Conservation (phyloP, 495 filamentous ascomycete species). For the Aspergillus haitiensis region DNA sequence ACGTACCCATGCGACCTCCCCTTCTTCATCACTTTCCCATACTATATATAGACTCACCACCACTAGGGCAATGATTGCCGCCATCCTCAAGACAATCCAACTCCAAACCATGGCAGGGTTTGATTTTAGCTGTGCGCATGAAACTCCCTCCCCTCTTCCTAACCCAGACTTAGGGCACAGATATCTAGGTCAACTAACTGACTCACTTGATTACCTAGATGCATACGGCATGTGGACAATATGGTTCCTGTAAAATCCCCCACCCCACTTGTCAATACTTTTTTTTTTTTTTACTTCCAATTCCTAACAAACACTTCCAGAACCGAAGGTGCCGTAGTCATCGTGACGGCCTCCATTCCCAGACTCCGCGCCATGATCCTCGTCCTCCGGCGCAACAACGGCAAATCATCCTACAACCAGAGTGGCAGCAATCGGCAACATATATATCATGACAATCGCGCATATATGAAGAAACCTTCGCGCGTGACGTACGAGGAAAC, state of each 20-base stretch:
- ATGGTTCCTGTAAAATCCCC: constrained; percentile 7
- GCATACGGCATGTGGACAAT: constrained; percentile 5
- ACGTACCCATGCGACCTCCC: not conserved
- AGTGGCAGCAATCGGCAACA: not conserved
- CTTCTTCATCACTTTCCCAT: not conserved
- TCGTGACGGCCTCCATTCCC: constrained; percentile 10
- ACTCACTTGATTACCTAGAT: not conserved
- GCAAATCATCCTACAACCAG: not conserved
- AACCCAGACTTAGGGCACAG: not conserved
- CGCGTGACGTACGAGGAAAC: not conserved
- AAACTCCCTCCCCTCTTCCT: not conserved
- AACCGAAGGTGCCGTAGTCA: constrained; percentile 12
- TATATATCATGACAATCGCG: not conserved
- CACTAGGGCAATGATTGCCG: constrained; percentile 10
- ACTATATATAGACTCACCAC: not conserved
- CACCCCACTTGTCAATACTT: too few species aligned
- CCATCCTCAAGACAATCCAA: constrained; percentile 5
- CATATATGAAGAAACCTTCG: not conserved
- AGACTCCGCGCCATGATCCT: constrained; percentile 12
- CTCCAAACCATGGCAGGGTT: not conserved
- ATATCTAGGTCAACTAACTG: too few species aligned
- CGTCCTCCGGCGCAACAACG: not conserved
- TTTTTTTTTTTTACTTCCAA: too few species aligned
- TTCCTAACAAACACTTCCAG: not conserved
- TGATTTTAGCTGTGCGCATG: constrained; percentile 5